These are phyloP conservation scores for Gastrolobium villosum DNA, from an alignment of 306 rosid genomes.

Conservation along the genomic window DNA sequence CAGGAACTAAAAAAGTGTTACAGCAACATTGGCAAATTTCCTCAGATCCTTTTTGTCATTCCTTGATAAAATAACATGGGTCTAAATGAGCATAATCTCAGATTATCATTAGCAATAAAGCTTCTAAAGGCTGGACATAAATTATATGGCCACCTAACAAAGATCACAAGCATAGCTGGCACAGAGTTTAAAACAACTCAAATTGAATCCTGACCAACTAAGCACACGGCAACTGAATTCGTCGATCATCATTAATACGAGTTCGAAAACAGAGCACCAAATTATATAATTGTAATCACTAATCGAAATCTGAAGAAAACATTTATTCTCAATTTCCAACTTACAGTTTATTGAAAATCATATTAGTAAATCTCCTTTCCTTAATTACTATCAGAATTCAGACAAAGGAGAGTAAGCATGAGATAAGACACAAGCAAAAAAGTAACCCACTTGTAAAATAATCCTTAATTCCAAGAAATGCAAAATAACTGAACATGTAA, in stretches of 20 bases:
- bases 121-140: slow-evolving; percentile 5
- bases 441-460: not conserved
- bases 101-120: not conserved
- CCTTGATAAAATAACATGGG: not conserved
- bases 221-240: slow-evolving; percentile 13
- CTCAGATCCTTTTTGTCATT: slow-evolving; percentile 8
- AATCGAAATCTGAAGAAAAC: not conserved
- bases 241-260: not conserved
- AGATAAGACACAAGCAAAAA: slow-evolving; percentile 25
- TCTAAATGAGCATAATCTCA: slow-evolving; percentile 9
- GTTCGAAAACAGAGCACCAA: slow-evolving; percentile 13
- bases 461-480: slow-evolving; percentile 14
- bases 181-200: slow-evolving; percentile 14
- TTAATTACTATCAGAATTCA: slow-evolving; percentile 1
- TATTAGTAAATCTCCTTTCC: slow-evolving; percentile 2
- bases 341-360: not conserved
- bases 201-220: slow-evolving; percentile 5
- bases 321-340: not conserved
- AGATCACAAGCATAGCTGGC: slow-evolving; percentile 16
- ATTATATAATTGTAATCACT: not conserved
- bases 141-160: not conserved
- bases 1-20: not conserved
- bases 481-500: not conserved
- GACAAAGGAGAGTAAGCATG: not conserved
- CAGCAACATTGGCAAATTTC: slow-evolving; percentile 15